Percentiles rank a stretch among this genome's conserved stretches.
phyloP scores from a whole-genome alignment of 768 basidiomycete species.

The Lyophyllum decastes region DNA sequence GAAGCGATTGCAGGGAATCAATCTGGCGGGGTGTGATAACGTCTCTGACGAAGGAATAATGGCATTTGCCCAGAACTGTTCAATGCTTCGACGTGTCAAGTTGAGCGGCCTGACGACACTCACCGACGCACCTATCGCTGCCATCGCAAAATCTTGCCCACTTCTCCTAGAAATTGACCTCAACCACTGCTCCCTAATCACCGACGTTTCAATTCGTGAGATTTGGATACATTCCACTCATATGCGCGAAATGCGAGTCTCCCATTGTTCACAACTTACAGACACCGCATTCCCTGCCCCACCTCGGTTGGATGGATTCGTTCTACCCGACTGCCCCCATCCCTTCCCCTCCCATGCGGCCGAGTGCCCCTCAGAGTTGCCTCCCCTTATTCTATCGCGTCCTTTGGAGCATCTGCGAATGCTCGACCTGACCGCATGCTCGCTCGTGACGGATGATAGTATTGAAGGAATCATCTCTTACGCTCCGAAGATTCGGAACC shows the following conservation, averaged over 20 bases:
- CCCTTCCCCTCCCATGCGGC: conserved; percentile 40
- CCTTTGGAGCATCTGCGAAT: conserved; percentile 86
- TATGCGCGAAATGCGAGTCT: conserved; percentile 90
- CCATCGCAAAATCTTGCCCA: conserved; percentile 77
- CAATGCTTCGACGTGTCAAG: conserved; percentile 86
- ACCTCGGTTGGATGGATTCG: conserved; percentile 37
- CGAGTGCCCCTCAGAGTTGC: conserved; percentile 45
- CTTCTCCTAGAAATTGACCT: conserved; percentile 94
- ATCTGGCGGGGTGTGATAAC: conserved; percentile 79
- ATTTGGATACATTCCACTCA: conserved; percentile 80
- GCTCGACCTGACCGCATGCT: conserved; percentile 89
- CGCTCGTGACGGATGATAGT: conserved; percentile 77
- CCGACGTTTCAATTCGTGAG: conserved; percentile 76
- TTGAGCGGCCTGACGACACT: conserved; percentile 74
- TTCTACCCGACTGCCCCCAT: conserved; percentile 35
- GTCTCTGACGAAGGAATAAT: conserved; percentile 79
- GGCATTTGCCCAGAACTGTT: conserved; percentile 74
- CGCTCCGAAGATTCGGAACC: conserved; percentile 81
- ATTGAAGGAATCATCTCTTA: conserved; percentile 81
- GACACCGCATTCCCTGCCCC: conserved; percentile 86
- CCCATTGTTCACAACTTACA: conserved; percentile 75
- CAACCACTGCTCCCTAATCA: conserved; percentile 76
- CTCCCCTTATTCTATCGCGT: conserved; percentile 65
- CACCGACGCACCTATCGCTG: conserved; percentile 75
- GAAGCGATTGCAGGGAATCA: conserved; percentile 86